These are phyloP conservation scores for Ophiognomonia clavigignenti-juglandacearum DNA, from an alignment of 2,329 filamentous ascomycete species.

Conservation along the genomic window DNA sequence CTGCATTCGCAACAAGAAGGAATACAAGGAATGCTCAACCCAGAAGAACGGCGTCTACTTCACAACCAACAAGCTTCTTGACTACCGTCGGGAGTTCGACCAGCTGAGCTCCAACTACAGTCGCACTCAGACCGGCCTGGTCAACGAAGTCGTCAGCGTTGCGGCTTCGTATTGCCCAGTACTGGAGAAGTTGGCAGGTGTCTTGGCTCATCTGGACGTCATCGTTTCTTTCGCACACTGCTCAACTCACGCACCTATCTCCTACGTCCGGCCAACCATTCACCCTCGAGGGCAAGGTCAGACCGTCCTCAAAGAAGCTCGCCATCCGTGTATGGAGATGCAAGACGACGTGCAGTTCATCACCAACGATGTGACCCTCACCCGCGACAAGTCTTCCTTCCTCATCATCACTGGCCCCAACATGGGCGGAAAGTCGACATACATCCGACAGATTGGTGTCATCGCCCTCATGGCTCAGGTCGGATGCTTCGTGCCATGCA, in stretches of 20 bases:
- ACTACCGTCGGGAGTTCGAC: conserved; percentile 83
- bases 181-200: conserved; percentile 79
- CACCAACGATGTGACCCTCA: conserved; percentile 87
- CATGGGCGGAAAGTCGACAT: conserved; percentile 98
- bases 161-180: conserved; percentile 93
- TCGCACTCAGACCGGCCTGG: conserved; percentile 84
- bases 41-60: conserved; percentile 99
- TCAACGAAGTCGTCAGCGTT: conserved; percentile 87
- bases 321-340: conserved; percentile 97
- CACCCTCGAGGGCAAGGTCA: conserved; percentile 83
- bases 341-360: conserved; percentile 99
- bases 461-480: conserved; percentile 97
- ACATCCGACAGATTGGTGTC: conserved; percentile 94
- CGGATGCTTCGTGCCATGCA: conserved; percentile 91
- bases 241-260: conserved; percentile 85
- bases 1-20: conserved; percentile 85
- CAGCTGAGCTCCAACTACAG: conserved; percentile 94
- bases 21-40: conserved; percentile 92
- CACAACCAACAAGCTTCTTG: conserved; percentile 77
- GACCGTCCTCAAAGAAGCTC: conserved; percentile 85
- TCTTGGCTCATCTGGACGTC: conserved; percentile 91
- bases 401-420: conserved; percentile 96
- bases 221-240: conserved; percentile 91
- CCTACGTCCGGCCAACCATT: conserved; percentile 87
- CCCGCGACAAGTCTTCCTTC: conserved; percentile 77